These are phyloP conservation scores for Spathaspora sp. DNA, from an alignment of 805 yeast genomes.

Conservation along the genomic window DNA sequence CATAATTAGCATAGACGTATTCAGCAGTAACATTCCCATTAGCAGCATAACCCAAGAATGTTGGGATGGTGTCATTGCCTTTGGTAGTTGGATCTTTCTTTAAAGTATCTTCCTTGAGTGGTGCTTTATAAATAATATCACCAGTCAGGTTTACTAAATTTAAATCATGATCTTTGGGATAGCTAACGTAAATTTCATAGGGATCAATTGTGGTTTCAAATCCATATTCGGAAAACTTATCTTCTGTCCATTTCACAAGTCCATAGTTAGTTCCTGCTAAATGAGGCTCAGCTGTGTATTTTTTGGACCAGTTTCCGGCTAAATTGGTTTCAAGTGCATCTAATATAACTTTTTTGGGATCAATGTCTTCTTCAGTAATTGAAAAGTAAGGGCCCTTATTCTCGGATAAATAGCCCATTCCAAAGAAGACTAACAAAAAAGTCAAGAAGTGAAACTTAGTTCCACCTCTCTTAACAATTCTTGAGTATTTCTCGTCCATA, in stretches of 20 bases:
- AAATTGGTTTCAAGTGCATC: slow-evolving; percentile 31
- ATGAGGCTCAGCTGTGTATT: slow-evolving; percentile 40
- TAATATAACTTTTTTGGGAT: slow-evolving; percentile 12
- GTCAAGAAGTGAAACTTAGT: neutral
- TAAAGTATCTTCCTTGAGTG: slow-evolving; percentile 46
- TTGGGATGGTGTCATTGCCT: slow-evolving; percentile 39
- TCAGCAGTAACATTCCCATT: slow-evolving; percentile 56
- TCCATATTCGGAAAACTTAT: slow-evolving; percentile 49
- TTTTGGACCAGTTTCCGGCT: slow-evolving; percentile 41
- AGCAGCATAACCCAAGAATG: slow-evolving; percentile 63
- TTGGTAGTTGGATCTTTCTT: slow-evolving; percentile 37
- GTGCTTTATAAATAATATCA: slow-evolving; percentile 42
- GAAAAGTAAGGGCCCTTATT: neutral
- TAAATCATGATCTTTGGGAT: slow-evolving; percentile 46
- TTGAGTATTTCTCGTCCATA: neutral
- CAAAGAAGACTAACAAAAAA: neutral
- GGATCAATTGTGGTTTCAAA: slow-evolving; percentile 47
- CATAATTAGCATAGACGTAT: slow-evolving; percentile 62
- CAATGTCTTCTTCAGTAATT: neutral
- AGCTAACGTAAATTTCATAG: slow-evolving; percentile 54
- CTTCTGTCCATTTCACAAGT: slow-evolving; percentile 47
- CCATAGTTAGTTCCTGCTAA: slow-evolving; percentile 44
- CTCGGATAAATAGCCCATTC: neutral
- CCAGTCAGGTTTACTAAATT: slow-evolving; percentile 26
- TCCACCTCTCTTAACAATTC: neutral